These are phyloP conservation scores for Diospyros kaki DNA, from an alignment of 148 eudicot species.

Conservation along the genomic window DNA sequence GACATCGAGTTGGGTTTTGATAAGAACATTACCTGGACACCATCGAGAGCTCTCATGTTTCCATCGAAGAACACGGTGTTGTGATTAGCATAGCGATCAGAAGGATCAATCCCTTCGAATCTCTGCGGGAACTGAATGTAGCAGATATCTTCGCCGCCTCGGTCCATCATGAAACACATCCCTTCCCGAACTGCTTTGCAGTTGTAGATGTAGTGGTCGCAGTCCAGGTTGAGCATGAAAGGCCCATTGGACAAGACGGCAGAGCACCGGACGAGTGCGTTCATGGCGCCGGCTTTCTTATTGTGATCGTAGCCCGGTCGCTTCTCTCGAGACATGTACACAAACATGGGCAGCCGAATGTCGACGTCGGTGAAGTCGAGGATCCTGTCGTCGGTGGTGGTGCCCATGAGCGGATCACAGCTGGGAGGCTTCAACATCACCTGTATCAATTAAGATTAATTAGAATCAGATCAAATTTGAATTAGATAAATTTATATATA, in stretches of 20 bases:
- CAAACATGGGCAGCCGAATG: conserved; percentile 81
- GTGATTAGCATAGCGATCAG: conserved; percentile 90
- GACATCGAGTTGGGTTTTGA: no score
- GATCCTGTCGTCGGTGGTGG: conserved; percentile 40
- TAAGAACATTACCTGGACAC: conserved; percentile 52
- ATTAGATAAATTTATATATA: no score
- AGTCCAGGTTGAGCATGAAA: conserved; percentile 88
- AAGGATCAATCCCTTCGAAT: conserved; percentile 94
- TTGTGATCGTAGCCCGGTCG: conserved; percentile 24
- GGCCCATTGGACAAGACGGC: conserved; percentile 88
- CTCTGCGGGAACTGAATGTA: conserved; percentile 95
- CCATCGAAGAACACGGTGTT: conserved; percentile 95
- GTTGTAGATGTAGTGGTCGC: conserved; percentile 80
- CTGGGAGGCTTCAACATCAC: conserved; percentile 91
- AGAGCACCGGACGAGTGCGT: conserved; percentile 48
- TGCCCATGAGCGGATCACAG: conserved; percentile 53
- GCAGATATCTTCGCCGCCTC: conserved; percentile 93
- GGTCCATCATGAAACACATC: conserved; percentile 96
- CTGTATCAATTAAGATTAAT: no score
- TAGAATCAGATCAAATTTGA: no score
- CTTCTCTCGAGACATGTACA: conserved; percentile 45
- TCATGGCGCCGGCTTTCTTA: conserved; percentile 28
- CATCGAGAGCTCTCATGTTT: conserved; percentile 95
- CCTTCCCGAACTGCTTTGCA: conserved; percentile 86
- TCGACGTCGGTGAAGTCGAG: conserved; percentile 76